Evolutionary conservation across 208 protist species (phyloP), one percentile per base, ranked within the genome.

Genomic region (Leishmania gerbilli): DNA sequence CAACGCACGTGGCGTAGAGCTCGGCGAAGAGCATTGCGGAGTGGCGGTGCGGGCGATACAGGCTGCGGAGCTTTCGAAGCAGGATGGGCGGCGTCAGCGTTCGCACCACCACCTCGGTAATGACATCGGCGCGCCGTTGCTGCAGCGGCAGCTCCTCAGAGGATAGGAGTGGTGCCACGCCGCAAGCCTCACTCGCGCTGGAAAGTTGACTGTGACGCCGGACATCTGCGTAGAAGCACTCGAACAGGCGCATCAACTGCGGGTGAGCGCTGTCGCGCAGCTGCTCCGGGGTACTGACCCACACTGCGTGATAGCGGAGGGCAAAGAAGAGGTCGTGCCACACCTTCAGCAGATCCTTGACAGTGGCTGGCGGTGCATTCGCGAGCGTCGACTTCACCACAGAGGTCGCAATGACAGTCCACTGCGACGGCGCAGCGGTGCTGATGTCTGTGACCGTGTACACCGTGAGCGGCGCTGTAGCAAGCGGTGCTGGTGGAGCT

Each of bases 241-340:
- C 1, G 42, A 88, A 65, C n/a, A 88, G 42, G 19, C 2, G n/a
- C 56, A 85, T 55, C 71, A 84, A 58, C 47, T 84, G 77, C 56
- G 76, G 71, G 42, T 88, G 84, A 3, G 76, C 84, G 8, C 42
- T 53, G 21, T 67, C 58, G 21, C 60, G 71, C 69, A 88, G 68
- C 55, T 78, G 64, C 9, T 49, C 40, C 37, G 76, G 40, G 6
- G 75, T 74, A 24, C 51, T 13, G 34, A 51, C 65, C 79, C 79
- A 87, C 62, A 60, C 67, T 8, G 83, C 68, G 75, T 89, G 74
- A 2, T 72, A 68, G 67, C 77, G 77, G 27, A 95, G 49, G 34
- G 83, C 79, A 69, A 93, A 93, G 31, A 95, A 72, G 0, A 91
- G 71, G 34, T 91, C 84, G 45, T 95, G 91, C 91, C 91, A 95